Evolutionary conservation across 805 yeast genomes (phyloP).

Genomic region (Metschnikowia lunata): DNA sequence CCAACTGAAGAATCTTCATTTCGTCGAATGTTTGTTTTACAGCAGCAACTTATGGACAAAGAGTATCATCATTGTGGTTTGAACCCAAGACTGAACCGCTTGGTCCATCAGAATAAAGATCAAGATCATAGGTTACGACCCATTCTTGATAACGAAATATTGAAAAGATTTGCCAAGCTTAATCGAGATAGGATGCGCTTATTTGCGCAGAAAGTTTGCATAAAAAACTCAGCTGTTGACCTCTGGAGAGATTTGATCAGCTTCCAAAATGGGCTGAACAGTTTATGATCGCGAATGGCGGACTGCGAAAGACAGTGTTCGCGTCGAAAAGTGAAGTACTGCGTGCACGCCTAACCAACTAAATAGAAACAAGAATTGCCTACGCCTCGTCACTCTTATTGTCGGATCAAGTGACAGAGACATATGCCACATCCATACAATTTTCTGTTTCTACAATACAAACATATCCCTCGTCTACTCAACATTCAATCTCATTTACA

Average conservation of each 20-base stretch:
- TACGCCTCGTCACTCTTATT: no score
- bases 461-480: no score
- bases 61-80: constrained; percentile 71
- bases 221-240: constrained; percentile 54
- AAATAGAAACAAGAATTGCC: no score
- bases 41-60: constrained; percentile 81
- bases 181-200: constrained; percentile 54
- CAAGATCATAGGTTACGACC: constrained; percentile 50
- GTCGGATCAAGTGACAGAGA: no score
- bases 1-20: constrained; percentile 76
- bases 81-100: constrained; percentile 68
- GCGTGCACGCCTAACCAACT: no score
- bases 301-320: no score
- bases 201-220: constrained; percentile 51
- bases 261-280: constrained; percentile 40
- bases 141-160: constrained; percentile 57
- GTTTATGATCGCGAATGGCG: constrained; percentile 14
- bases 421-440: no score
- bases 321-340: no score
- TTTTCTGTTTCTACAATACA: no score
- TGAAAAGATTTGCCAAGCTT: constrained; percentile 49
- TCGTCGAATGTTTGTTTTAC: constrained; percentile 77
- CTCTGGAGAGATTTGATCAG: constrained; percentile 66
- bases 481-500: no score
- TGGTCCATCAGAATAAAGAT: constrained; percentile 37